phyloP scores from a whole-genome alignment of 352 stramenopile genomes.

The Pythium diclinum region DNA sequence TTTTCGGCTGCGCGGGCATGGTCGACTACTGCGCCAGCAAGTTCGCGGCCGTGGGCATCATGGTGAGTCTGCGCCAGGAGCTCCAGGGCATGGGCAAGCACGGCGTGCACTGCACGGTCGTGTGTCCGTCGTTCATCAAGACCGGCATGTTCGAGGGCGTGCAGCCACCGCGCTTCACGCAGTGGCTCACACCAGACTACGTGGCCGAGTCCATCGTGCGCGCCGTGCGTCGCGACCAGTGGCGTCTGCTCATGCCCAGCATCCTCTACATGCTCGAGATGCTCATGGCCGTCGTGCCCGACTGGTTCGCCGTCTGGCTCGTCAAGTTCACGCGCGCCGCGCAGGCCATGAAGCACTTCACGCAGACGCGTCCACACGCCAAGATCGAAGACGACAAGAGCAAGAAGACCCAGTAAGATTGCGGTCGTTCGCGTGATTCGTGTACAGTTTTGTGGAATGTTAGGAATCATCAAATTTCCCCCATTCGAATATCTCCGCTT shows the following conservation, averaged over 20 bases:
- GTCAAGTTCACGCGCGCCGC: conserved; percentile 22
- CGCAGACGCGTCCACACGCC: conserved; percentile 29
- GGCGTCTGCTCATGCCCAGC: conserved; percentile 28
- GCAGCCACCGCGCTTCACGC: conserved; percentile 22
- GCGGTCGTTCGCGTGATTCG: background rate
- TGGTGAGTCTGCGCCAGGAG: conserved; percentile 40
- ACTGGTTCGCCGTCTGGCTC: conserved; percentile 22
- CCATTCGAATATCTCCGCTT: background rate
- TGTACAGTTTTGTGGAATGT: background rate
- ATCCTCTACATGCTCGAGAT: conserved; percentile 25
- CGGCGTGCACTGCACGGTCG: conserved; percentile 33
- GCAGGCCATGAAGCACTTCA: conserved; percentile 27
- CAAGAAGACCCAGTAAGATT: background rate
- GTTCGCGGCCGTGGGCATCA: conserved; percentile 37
- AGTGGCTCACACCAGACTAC: conserved; percentile 33
- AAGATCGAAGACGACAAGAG: conserved; percentile 10
- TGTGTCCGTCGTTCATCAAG: conserved; percentile 41
- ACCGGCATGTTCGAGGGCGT: conserved; percentile 46
- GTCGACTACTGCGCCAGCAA: conserved; percentile 50
- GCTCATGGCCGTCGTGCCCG: conserved; percentile 23
- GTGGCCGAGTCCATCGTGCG: conserved; percentile 32
- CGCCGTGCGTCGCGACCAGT: conserved; percentile 32
- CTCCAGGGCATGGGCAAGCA: conserved; percentile 27
- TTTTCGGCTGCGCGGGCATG: conserved; percentile 37
- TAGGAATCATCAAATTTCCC: background rate